Base-by-base conservation (phyloP, 768 basidiomycete genomes). In the Leccinum barrowsii region DNA sequence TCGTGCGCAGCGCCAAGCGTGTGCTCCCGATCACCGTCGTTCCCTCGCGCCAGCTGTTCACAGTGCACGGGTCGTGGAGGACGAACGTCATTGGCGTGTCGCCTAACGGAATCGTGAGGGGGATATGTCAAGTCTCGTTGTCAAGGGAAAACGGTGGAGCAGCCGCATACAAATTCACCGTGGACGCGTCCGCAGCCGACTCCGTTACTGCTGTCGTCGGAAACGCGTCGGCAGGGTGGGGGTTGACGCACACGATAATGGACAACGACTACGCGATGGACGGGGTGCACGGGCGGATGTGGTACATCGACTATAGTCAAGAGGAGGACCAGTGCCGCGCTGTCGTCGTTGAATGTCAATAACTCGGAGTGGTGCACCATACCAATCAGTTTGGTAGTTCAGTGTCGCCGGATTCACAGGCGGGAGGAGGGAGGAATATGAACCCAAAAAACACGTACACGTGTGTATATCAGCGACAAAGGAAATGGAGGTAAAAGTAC, bases 131-230 rank as follows among this genome's bases (percentile, higher is more conserved):
- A 32, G 52, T 63, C 28, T 12, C 0, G 32, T 34, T 34, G 12
- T 34, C 4, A 0, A 17, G 7, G 50, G 30, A 3, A 22, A 4
- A 2, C 34, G 26, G n/a, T 1, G 4, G 4, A 17, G 54, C 10
- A 37, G 22, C 46, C n/a, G 35, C 58, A 2, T 34, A 61, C 58
- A 67, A 64, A 11, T 67, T 61, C 6, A 5, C 58, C 5, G 34
- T 69, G 28, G 67, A 66, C 5, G 67, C 64, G 13, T 61, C 58
- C 10, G 66, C 35, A 15, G 13, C 6, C 13, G 35, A 13, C 35
- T 35, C 35, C 35, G 15, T 35, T 35, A 35, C 35, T 35, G 13
- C 58, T 32, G 52, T 42, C 22, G 56, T 69, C 35, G 58, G 64
- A 5, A 61, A 60, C 24, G 28, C 42, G 8, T 67, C 12, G n/a